A percentile compares a stretch with the other conserved stretches of the same genome.
Evolutionary conservation across 2,329 filamentous ascomycete species (phyloP).

Genomic region (Teratosphaeria epicoccoides): DNA sequence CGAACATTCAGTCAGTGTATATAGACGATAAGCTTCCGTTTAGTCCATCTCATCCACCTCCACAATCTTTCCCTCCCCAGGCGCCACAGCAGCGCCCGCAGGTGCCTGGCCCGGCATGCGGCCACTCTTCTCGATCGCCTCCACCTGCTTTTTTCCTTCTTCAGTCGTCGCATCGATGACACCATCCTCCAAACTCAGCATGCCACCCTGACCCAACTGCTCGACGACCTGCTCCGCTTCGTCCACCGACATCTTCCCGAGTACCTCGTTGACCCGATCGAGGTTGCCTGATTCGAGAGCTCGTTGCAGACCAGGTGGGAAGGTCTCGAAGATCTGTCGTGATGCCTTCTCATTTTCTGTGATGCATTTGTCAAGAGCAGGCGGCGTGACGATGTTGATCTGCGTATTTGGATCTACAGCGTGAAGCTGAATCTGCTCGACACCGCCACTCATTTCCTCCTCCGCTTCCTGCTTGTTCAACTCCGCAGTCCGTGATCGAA

Average conservation of each 20-base stretch:
- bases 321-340: conserved; percentile 70
- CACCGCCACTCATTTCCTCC: conserved; percentile 48
- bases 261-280: conserved; percentile 77
- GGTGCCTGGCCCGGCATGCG: conserved; percentile 49
- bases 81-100: not conserved
- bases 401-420: conserved; percentile 79
- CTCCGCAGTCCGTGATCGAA: conserved; percentile 65
- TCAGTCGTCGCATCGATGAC: conserved; percentile 73
- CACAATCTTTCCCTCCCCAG: conserved; percentile 20
- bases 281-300: conserved; percentile 82
- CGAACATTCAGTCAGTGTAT: no score
- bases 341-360: conserved; percentile 49
- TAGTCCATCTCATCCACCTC: conserved; percentile 37
- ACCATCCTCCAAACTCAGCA: conserved; percentile 82
- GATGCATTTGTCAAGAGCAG: conserved; percentile 63
- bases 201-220: conserved; percentile 70
- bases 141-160: conserved; percentile 26
- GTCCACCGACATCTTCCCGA: conserved; percentile 79
- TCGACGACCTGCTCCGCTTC: conserved; percentile 79
- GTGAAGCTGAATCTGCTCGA: conserved; percentile 96
- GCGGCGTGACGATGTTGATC: conserved; percentile 79
- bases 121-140: conserved; percentile 53
- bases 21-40: not conserved
- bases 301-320: conserved; percentile 67
- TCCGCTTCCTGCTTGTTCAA: conserved; percentile 52